These are phyloP conservation scores for Leucocoprinus leucothites DNA, from an alignment of 768 basidiomycete genomes.

Conservation along the genomic window DNA sequence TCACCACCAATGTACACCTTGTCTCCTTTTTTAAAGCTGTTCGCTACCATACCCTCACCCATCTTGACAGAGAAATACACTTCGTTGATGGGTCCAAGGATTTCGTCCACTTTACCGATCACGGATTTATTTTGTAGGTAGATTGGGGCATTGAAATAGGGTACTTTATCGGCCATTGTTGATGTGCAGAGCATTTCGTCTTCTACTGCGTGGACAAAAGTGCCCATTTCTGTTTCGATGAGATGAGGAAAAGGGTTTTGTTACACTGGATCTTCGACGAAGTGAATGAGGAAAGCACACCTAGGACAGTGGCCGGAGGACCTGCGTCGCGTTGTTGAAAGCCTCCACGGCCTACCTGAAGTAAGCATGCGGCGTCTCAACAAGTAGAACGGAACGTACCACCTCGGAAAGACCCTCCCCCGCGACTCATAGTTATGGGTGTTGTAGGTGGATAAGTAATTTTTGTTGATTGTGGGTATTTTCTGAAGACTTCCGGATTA, in stretches of 20 bases:
- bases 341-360: slow-evolving; percentile 51
- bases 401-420: slow-evolving; percentile 8
- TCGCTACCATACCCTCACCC: slow-evolving; percentile 93
- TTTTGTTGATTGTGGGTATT: slow-evolving; percentile 10
- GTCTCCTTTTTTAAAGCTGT: slow-evolving; percentile 95
- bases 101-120: slow-evolving; percentile 98
- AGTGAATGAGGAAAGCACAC: slow-evolving; percentile 31
- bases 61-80: slow-evolving; percentile 98
- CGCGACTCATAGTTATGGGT: slow-evolving; percentile 7
- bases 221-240: slow-evolving; percentile 70
- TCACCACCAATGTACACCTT: slow-evolving; percentile 98
- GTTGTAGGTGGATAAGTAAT: slow-evolving; percentile 1
- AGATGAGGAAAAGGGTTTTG: neutral
- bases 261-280: neutral
- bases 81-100: slow-evolving; percentile 98
- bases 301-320: slow-evolving; percentile 77
- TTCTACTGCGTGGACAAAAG: slow-evolving; percentile 93
- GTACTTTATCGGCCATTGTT: slow-evolving; percentile 83
- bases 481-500: slow-evolving; percentile 1
- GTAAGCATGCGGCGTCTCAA: neutral
- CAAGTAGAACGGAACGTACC: neutral
- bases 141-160: slow-evolving; percentile 98
- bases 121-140: slow-evolving; percentile 95
- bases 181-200: slow-evolving; percentile 97
- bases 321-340: slow-evolving; percentile 71